Evolutionary conservation across 2,329 filamentous ascomycete genomes (phyloP), one percentile per base, ranked within the genome.

Genomic region (Chaetomiaceae sp.): DNA sequence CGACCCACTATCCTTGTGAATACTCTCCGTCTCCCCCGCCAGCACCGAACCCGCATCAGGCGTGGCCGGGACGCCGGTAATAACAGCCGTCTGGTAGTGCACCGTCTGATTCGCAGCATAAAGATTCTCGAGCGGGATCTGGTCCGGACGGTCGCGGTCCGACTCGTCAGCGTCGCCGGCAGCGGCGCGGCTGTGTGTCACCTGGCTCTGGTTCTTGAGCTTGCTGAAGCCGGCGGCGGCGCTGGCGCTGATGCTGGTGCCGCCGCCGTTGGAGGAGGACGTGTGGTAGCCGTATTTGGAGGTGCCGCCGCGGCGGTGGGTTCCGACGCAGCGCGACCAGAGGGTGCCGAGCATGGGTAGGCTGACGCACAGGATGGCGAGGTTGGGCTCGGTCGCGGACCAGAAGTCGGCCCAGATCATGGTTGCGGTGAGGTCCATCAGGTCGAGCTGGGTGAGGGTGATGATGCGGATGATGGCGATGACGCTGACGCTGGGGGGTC

Each of bases 301-400:
- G 17, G 50, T 11, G 4, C 14, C 27, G 27, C 27, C 31, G 17
- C 54, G 51, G 7, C 52, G 42, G 34, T 51, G 55, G 1, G 39
- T 38, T 4, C 51, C 39, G 7, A 47, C 31, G 31, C 54, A 57
- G 6, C 54, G 52, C 6, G 56, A 29, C 43, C 46, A 71, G 47
- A 72, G 66, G 2, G 71, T 65, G 34, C 69, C 65, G 5, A 74
- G 62, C 71, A 74, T 74, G 2, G 72, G 72, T 44, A 74, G 65
- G 54, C 70, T 72, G 47, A 73, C 68, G 55, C 71, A 74, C 8
- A 74, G 60, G 52, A 74, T 71, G 34, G 68, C 71, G 4, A 73
- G 64, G 47, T 70, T 71, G 0, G 71, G 70, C 49, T 74, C 72
- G 22, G 73, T 62, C 37, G 65, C 67, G 56, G 71, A 71, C 50